Conservation (phyloP, 2,329 filamentous ascomycete species). For the Shiraia bambusicola region DNA sequence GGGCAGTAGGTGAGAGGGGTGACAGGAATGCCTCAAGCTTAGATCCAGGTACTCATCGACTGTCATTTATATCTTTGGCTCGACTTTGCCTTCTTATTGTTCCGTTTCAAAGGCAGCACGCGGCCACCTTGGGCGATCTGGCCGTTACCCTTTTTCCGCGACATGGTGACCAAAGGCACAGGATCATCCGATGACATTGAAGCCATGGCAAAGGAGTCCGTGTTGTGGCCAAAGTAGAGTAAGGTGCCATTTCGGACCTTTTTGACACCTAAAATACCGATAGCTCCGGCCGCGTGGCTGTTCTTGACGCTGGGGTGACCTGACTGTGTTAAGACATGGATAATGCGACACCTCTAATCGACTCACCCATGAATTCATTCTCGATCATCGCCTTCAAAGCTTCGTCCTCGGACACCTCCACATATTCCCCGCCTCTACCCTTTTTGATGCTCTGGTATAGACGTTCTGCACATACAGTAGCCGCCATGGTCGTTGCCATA, state of each 20-base stretch:
- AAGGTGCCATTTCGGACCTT: slow-evolving; percentile 74
- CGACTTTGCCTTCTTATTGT: slow-evolving; percentile 34
- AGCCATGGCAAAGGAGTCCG: slow-evolving; percentile 81
- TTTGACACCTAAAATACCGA: slow-evolving; percentile 89
- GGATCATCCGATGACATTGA: slow-evolving; percentile 82
- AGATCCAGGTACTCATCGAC: no score
- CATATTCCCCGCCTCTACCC: slow-evolving; percentile 60
- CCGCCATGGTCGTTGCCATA: slow-evolving; percentile 94
- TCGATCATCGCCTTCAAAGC: slow-evolving; percentile 75
- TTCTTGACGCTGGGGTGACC: slow-evolving; percentile 77
- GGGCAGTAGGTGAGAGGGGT: no score
- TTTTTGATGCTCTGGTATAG: slow-evolving; percentile 72
- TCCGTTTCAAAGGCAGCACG: slow-evolving; percentile 45
- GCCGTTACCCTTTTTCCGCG: slow-evolving; percentile 62
- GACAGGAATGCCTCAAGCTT: no score
- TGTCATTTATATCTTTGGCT: slow-evolving; percentile 3
- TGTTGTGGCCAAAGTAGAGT: slow-evolving; percentile 95
- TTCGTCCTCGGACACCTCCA: slow-evolving; percentile 74
- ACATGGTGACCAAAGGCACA: slow-evolving; percentile 83
- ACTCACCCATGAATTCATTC: slow-evolving; percentile 81
- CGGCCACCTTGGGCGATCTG: slow-evolving; percentile 58
- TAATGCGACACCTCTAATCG: background rate
- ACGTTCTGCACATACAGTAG: slow-evolving; percentile 80
- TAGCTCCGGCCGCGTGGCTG: slow-evolving; percentile 80
- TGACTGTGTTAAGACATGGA: slow-evolving; percentile 26